These are phyloP conservation scores for Penicillium bovifimosum DNA, from an alignment of 495 filamentous ascomycete genomes.

Conservation along the genomic window DNA sequence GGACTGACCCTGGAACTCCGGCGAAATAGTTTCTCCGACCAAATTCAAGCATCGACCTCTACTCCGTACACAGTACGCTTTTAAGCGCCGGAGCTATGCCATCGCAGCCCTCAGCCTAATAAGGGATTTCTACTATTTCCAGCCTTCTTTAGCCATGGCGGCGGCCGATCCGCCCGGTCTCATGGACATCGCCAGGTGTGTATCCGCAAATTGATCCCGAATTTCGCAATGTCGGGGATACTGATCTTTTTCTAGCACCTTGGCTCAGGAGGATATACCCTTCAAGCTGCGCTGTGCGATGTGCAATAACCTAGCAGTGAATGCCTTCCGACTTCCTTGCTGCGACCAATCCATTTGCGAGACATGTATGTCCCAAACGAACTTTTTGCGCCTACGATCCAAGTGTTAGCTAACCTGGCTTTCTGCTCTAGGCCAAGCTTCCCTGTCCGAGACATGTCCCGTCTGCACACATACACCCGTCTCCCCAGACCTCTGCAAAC, in stretches of 20 bases:
- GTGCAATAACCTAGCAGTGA: slow-evolving; percentile 85
- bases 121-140: slow-evolving; percentile 4
- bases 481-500: slow-evolving; percentile 76
- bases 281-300: slow-evolving; percentile 91
- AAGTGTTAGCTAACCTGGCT: neutral
- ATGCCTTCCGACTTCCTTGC: slow-evolving; percentile 86
- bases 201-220: neutral
- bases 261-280: slow-evolving; percentile 80
- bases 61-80: too few relatives aligned
- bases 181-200: slow-evolving; percentile 44
- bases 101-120: neutral
- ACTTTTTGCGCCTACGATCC: neutral
- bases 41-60: slow-evolving; percentile 14
- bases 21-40: slow-evolving; percentile 18
- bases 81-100: neutral
- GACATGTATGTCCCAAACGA: slow-evolving; percentile 56
- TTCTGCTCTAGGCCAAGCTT: slow-evolving; percentile 60
- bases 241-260: slow-evolving; percentile 47
- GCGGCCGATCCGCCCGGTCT: slow-evolving; percentile 40
- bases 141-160: slow-evolving; percentile 28
- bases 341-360: slow-evolving; percentile 95
- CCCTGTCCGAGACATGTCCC: slow-evolving; percentile 74
- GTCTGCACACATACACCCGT: slow-evolving; percentile 89
- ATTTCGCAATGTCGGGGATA: neutral
- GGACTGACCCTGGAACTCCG: slow-evolving; percentile 5